Evolutionary conservation across 768 basidiomycete genomes (phyloP).

Genomic region (Tylopilus cervinicoccineus): DNA sequence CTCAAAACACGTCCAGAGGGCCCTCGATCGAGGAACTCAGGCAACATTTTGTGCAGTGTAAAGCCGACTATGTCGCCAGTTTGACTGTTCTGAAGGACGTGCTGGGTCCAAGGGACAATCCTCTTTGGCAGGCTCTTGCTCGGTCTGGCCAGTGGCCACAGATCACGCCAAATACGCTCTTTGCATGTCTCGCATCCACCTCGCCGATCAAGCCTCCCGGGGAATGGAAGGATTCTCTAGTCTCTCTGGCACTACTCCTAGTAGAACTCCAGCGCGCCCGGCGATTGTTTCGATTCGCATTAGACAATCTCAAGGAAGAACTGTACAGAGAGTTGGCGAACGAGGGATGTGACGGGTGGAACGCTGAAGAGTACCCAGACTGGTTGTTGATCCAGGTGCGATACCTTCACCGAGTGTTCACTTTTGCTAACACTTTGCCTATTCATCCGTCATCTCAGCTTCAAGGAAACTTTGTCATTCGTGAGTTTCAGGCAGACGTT

Average conservation of each 20-base stretch:
- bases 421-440: not conserved
- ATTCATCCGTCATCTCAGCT: not conserved
- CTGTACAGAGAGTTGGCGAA: no score
- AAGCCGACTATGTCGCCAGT: no score
- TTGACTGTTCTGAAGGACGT: no score
- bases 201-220: not conserved
- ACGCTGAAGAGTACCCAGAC: no score
- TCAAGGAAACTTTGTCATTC: conserved; percentile 28
- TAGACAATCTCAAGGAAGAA: no score
- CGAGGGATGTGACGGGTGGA: no score
- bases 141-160: not conserved
- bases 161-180: not conserved
- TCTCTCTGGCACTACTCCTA: not conserved
- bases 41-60: no score
- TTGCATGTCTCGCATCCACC: not conserved
- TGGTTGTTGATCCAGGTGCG: conserved; percentile 15
- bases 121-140: no score
- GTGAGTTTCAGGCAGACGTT: conserved; percentile 37
- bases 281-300: no score
- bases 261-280: not conserved
- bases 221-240: not conserved
- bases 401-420: not conserved
- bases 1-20: no score
- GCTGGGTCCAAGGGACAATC: no score
- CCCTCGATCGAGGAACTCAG: not conserved